phyloP scores from a whole-genome alignment of 306 rosid genomes.

The Betula pendula region DNA sequence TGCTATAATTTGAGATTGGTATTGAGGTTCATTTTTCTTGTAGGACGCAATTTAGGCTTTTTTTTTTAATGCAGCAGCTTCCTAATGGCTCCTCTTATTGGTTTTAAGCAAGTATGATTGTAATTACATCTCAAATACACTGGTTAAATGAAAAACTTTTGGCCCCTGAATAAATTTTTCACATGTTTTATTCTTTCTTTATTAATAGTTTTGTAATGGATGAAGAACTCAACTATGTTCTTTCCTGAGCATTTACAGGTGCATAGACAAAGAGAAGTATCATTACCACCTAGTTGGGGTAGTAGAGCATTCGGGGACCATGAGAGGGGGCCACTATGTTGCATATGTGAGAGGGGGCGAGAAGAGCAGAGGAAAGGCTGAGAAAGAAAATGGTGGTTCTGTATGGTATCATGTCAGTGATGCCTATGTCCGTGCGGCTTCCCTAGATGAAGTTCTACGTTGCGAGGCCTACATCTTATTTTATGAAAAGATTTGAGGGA shows the following conservation, averaged over 20 bases:
- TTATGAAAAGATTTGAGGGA: constrained; percentile 60
- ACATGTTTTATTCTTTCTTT: background rate
- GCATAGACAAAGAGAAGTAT: constrained; percentile 44
- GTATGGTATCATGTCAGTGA: constrained; percentile 90
- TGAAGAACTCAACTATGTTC: background rate
- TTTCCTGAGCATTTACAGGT: constrained; percentile 42
- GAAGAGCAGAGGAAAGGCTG: constrained; percentile 51
- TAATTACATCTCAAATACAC: background rate
- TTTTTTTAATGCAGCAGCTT: background rate
- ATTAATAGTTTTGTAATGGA: background rate
- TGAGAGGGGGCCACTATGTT: constrained; percentile 94
- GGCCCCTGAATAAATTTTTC: background rate
- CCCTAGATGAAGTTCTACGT: constrained; percentile 71
- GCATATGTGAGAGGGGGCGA: constrained; percentile 80
- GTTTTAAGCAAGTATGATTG: background rate
- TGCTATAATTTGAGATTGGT: no score
- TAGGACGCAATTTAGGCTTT: background rate
- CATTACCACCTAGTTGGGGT: constrained; percentile 71
- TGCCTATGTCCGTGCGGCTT: constrained; percentile 57
- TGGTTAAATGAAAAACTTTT: background rate
- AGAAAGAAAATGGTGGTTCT: constrained; percentile 36
- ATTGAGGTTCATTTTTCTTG: background rate
- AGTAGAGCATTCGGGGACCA: constrained; percentile 82
- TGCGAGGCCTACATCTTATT: constrained; percentile 89
- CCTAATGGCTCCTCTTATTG: background rate